A percentile compares a stretch with the other conserved stretches of the same genome.
phyloP scores from a whole-genome alignment of 495 filamentous ascomycete genomes.

The Tuber umbilicatum region DNA sequence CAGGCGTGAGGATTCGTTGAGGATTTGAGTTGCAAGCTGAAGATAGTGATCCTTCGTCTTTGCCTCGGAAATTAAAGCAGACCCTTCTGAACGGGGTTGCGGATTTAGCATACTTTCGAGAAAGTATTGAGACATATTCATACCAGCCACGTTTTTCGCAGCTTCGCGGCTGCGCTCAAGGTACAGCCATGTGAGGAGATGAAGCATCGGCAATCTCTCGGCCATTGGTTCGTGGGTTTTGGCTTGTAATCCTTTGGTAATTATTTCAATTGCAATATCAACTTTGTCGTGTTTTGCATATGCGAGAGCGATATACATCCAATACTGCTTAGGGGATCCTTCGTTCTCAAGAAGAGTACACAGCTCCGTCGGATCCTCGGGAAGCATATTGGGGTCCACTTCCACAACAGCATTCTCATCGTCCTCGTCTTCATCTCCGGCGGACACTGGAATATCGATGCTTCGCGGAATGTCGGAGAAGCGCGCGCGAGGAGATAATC shows the following conservation, averaged over 20 bases:
- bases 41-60: slow-evolving; percentile 90
- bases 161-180: slow-evolving; percentile 86
- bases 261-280: slow-evolving; percentile 89
- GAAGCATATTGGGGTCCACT: slow-evolving; percentile 79
- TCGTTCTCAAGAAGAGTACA: slow-evolving; percentile 92
- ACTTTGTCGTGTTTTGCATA: slow-evolving; percentile 92
- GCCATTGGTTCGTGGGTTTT: slow-evolving; percentile 61
- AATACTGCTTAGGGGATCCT: slow-evolving; percentile 74
- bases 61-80: slow-evolving; percentile 56
- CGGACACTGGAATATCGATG: slow-evolving; percentile 85
- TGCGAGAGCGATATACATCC: slow-evolving; percentile 94
- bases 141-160: slow-evolving; percentile 50
- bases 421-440: slow-evolving; percentile 49
- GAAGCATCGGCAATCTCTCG: slow-evolving; percentile 78
- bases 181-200: slow-evolving; percentile 85
- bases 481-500: slow-evolving; percentile 45
- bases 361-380: slow-evolving; percentile 91
- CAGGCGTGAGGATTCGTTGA: slow-evolving; percentile 91
- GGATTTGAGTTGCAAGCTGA: slow-evolving; percentile 74
- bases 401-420: slow-evolving; percentile 80
- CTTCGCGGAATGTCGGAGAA: slow-evolving; percentile 83
- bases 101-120: neutral
- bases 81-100: slow-evolving; percentile 22
- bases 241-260: slow-evolving; percentile 71
- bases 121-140: neutral